phyloP scores from a whole-genome alignment of 495 filamentous ascomycete species.

The Aspergillus sparsus region DNA sequence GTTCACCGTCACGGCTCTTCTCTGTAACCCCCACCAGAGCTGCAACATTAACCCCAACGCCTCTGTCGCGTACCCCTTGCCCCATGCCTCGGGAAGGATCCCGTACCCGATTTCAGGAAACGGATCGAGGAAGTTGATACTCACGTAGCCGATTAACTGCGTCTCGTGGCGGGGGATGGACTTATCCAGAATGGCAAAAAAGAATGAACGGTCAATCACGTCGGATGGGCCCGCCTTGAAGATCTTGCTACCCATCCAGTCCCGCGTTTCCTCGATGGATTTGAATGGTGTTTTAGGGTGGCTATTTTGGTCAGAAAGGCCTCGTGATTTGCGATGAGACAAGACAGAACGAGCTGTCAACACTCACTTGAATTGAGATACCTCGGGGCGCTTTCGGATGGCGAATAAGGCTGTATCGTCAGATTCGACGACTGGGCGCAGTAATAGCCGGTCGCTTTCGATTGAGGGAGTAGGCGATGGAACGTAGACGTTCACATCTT shows the following conservation, averaged over 20 bases:
- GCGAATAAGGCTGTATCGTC: conserved; percentile 4
- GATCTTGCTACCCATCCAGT: conserved; percentile 1
- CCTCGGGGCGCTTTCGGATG: conserved; percentile 1
- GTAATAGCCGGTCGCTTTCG: conserved; percentile 2
- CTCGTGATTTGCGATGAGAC: neutral
- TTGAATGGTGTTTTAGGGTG: neutral
- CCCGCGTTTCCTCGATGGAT: conserved; percentile 1
- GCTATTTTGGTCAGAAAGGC: neutral
- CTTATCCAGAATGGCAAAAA: conserved; percentile 2
- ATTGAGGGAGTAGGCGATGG: neutral
- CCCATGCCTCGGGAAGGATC: neutral
- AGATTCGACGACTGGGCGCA: conserved; percentile 1
- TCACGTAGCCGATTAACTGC: conserved; percentile 5
- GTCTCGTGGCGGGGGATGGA: neutral
- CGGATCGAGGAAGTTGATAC: conserved; percentile 1
- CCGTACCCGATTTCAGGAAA: conserved; percentile 2
- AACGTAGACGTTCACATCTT: neutral
- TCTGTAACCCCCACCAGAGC: conserved; percentile 3
- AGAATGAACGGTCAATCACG: conserved; percentile 2
- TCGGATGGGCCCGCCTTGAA: neutral
- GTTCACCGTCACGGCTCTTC: neutral
- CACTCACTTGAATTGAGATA: neutral
- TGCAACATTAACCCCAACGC: neutral
- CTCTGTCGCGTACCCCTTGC: conserved; percentile 7
- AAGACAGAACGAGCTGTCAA: neutral